Evolutionary conservation across 768 basidiomycete species (phyloP), one percentile per base, ranked within the genome.

Genomic region (Pleurotus platypus): DNA sequence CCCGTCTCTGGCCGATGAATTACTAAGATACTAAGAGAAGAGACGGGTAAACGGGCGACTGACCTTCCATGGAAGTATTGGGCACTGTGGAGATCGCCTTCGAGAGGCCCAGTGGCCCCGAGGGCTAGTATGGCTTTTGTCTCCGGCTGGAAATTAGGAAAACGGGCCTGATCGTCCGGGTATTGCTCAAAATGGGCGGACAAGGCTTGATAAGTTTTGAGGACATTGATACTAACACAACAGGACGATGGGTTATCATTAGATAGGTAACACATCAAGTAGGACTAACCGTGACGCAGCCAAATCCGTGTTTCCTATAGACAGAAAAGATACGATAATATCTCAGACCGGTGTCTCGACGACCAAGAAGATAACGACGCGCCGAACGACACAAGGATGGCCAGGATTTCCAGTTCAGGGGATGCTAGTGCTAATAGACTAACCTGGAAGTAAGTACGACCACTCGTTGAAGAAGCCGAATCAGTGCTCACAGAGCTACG

Each of bases 51-150:
- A 50, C 39, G 18, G 35, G 22, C 47, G 18, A 69, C 75, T 40
- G 60, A 84, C 90, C 78, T 82, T 63, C 91, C 91, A 63, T 92
- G 91, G 64, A 97, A 96, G 67, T 92, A 93, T 60, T 86, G 79
- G 12, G 94, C 94, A 51, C 79, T 86, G 64, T 90, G 87, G 5
- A 81, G 66, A 16, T 83, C 82, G 2, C 92, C 93, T 49, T 81
- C 75, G 1, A 94, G 76, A 8, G 94, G 94, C 1, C 78, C 78
- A 9, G 74, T 70, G 35, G 82, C 77, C 1, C 93, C 94, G 39
- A 77, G 69, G 2, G 79, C 83, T 42, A 96, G 74, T 40, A 89
- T 75, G 0, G 89, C 85, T 61, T 80, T 89, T 37, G 65, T 62
- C 2, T 63, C 26, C 2, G 74, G 63, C n/a, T 73, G 63, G 59